Evolutionary conservation across 805 yeast species (phyloP).

Genomic region (Candida suzukii): DNA sequence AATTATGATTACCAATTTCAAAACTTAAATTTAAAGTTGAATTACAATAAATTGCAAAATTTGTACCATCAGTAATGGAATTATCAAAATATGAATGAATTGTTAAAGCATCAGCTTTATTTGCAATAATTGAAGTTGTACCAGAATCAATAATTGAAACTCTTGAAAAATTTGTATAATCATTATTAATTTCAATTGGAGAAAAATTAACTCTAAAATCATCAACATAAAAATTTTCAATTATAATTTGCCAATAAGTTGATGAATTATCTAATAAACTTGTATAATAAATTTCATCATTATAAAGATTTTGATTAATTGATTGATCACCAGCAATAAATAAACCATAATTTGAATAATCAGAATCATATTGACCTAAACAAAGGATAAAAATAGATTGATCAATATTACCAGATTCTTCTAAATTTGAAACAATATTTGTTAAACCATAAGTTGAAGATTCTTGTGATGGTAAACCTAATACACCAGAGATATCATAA

Average conservation of each 20-base stretch:
- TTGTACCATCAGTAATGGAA: slow-evolving; percentile 52
- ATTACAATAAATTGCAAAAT: slow-evolving; percentile 55
- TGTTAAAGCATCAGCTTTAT: slow-evolving; percentile 44
- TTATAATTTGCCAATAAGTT: slow-evolving; percentile 46
- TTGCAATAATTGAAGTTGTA: slow-evolving; percentile 53
- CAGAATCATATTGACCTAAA: slow-evolving; percentile 26
- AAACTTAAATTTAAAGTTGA: slow-evolving; percentile 34
- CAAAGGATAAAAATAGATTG: slow-evolving; percentile 37
- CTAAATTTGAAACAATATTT: slow-evolving; percentile 35
- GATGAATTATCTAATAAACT: slow-evolving; percentile 23
- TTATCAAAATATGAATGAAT: slow-evolving; percentile 45
- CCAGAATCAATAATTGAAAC: slow-evolving; percentile 57
- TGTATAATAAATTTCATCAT: slow-evolving; percentile 34
- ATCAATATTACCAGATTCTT: slow-evolving; percentile 28
- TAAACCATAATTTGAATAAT: slow-evolving; percentile 30
- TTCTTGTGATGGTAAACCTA: slow-evolving; percentile 49
- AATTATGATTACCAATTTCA: slow-evolving; percentile 35
- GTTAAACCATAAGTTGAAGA: slow-evolving; percentile 24
- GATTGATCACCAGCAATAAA: slow-evolving; percentile 36
- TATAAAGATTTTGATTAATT: slow-evolving; percentile 23
- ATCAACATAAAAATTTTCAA: slow-evolving; percentile 31
- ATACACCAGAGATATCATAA: slow-evolving; percentile 51
- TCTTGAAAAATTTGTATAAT: slow-evolving; percentile 21
- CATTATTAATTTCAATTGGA: slow-evolving; percentile 13
- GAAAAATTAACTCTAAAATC: slow-evolving; percentile 26